A percentile compares a stretch with the other conserved stretches of the same genome.
Evolutionary conservation across 2,329 filamentous ascomycete species (phyloP).

Genomic region (Zalaria obscura): DNA sequence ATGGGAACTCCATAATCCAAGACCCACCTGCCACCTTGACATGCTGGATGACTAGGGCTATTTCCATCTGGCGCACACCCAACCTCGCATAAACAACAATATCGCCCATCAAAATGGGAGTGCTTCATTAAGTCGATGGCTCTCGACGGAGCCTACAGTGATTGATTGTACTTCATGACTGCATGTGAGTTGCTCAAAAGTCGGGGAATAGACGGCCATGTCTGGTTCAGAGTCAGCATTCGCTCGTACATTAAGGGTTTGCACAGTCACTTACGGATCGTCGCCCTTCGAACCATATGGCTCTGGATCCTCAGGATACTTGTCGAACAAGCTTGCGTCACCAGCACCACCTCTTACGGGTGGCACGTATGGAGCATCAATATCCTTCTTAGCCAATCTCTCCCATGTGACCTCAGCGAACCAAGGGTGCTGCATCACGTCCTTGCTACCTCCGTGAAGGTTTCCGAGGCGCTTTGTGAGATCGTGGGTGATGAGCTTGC

Average conservation of each 20-base stretch:
- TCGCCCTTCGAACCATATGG: slow-evolving; percentile 66
- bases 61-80: too few species aligned
- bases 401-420: slow-evolving; percentile 98
- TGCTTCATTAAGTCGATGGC: too few species aligned
- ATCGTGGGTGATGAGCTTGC: slow-evolving; percentile 86
- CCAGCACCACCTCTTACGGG: slow-evolving; percentile 87
- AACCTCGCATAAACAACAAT: too few species aligned
- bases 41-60: too few species aligned
- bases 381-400: slow-evolving; percentile 82
- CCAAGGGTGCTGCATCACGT: slow-evolving; percentile 93
- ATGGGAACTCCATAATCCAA: too few species aligned
- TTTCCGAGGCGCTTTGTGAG: slow-evolving; percentile 92
- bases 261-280: slow-evolving; percentile 59
- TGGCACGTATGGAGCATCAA: slow-evolving; percentile 94
- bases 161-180: too few species aligned
- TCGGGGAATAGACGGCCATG: slow-evolving; percentile 63
- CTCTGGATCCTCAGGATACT: slow-evolving; percentile 94
- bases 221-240: slow-evolving; percentile 27
- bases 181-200: slow-evolving; percentile 36
- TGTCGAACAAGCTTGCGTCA: slow-evolving; percentile 94
- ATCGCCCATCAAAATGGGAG: too few species aligned
- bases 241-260: not conserved
- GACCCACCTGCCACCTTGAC: too few species aligned
- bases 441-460: slow-evolving; percentile 74
- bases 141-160: too few species aligned